A percentile compares a stretch with the other conserved stretches of the same genome.
These are phyloP conservation scores for Globisporangium abappressorium DNA, from an alignment of 352 stramenopile species.

Conservation along the genomic window DNA sequence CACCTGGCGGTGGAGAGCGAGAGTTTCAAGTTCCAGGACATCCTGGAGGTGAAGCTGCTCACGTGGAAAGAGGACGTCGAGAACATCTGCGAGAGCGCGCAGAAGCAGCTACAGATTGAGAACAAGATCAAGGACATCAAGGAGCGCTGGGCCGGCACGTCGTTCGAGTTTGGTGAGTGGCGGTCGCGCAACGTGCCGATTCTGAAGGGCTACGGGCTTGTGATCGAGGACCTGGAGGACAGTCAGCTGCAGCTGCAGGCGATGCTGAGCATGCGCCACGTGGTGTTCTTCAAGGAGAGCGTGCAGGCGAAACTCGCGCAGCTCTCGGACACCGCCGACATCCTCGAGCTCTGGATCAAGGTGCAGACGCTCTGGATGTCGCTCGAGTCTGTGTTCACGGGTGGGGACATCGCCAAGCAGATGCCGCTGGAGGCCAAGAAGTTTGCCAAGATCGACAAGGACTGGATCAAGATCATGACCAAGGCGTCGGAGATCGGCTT, in stretches of 20 bases:
- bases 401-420: constrained; percentile 91
- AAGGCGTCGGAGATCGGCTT: constrained; percentile 77
- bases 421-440: constrained; percentile 92
- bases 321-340: constrained; percentile 87
- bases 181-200: constrained; percentile 70
- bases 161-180: constrained; percentile 88
- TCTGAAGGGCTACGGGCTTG: constrained; percentile 68
- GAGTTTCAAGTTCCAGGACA: constrained; percentile 69
- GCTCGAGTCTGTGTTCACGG: constrained; percentile 91
- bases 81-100: constrained; percentile 87
- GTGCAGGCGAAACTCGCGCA: constrained; percentile 78
- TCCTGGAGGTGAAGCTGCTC: constrained; percentile 78
- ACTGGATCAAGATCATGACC: constrained; percentile 90
- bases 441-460: constrained; percentile 91
- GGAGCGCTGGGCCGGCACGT: constrained; percentile 68
- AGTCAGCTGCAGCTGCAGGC: constrained; percentile 86
- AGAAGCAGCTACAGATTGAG: constrained; percentile 90
- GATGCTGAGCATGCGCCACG: constrained; percentile 87
- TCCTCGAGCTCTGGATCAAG: constrained; percentile 89
- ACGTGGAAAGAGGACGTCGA: constrained; percentile 80
- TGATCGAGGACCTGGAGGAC: constrained; percentile 90
- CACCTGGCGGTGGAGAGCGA: constrained; percentile 68
- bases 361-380: constrained; percentile 90
- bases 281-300: constrained; percentile 85
- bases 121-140: constrained; percentile 87